Evolutionary conservation across 805 yeast species (phyloP).

Genomic region (Sugiyamaella floridensis): DNA sequence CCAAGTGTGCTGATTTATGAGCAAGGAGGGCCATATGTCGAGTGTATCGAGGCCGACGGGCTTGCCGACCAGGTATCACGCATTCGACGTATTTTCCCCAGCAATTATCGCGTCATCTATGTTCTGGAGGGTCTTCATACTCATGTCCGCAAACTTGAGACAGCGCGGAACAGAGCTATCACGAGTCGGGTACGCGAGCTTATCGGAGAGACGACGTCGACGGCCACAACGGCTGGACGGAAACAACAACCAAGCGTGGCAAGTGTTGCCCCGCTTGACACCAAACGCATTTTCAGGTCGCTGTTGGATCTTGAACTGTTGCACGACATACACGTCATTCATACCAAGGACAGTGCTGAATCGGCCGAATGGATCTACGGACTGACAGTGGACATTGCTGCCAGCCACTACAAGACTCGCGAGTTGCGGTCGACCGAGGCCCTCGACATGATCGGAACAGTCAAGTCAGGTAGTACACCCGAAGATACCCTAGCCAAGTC

Average conservation of each 20-base stretch:
- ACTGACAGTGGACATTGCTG: conserved; percentile 11
- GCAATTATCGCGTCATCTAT: conserved; percentile 9
- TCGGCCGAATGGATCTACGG: conserved; percentile 16
- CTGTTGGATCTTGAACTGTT: conserved; percentile 8
- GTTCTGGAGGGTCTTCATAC: conserved; percentile 14
- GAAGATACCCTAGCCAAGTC: conserved; percentile 12
- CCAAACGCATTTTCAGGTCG: neutral
- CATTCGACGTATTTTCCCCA: conserved; percentile 1
- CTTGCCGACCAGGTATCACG: conserved; percentile 1
- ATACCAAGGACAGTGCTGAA: conserved; percentile 8
- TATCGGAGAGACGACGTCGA: conserved; percentile 1
- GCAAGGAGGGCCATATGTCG: conserved; percentile 1
- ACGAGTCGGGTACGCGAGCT: conserved; percentile 13
- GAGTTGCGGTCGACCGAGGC: neutral
- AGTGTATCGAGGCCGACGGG: neutral
- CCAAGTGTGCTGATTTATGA: conserved; percentile 6
- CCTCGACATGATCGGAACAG: conserved; percentile 8
- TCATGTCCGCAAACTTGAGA: conserved; percentile 4
- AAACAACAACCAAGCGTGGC: neutral
- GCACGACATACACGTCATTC: conserved; percentile 8
- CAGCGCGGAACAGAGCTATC: conserved; percentile 9
- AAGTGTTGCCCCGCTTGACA: neutral
- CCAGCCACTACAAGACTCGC: conserved; percentile 9
- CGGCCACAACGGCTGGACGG: too few relatives aligned
- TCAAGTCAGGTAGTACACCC: conserved; percentile 14